Percentiles rank a stretch among this genome's conserved stretches.
phyloP scores from a whole-genome alignment of 345 rosid species.

The Boechera retrofracta region DNA sequence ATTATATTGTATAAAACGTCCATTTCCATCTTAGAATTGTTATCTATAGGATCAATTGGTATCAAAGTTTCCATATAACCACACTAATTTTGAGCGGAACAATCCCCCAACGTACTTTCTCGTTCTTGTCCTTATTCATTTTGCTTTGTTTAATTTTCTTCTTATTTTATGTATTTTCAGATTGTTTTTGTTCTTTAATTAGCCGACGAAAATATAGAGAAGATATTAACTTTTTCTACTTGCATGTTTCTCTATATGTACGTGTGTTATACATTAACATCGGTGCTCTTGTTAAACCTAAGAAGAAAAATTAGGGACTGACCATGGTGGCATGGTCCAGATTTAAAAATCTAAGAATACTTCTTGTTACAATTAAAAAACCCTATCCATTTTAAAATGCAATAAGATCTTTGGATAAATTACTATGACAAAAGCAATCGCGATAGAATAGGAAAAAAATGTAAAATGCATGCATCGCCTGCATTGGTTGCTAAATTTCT shows the following conservation, averaged over 20 bases:
- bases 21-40: neutral
- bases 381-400: neutral
- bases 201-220: neutral
- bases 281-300: neutral
- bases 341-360: neutral
- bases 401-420: slow-evolving; percentile 25
- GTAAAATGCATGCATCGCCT: slow-evolving; percentile 40
- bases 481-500: slow-evolving; percentile 23
- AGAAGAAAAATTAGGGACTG: neutral
- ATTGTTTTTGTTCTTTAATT: neutral
- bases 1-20: neutral
- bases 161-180: neutral
- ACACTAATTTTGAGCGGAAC: neutral
- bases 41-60: neutral
- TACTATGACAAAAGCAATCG: slow-evolving; percentile 37
- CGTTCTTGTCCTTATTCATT: neutral
- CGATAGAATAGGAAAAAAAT: slow-evolving; percentile 16
- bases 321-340: neutral
- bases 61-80: neutral
- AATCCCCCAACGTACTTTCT: neutral
- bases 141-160: neutral
- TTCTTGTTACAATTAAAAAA: neutral
- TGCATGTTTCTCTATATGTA: neutral
- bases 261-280: neutral
- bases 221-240: neutral